A percentile compares a stretch with the other conserved stretches of the same genome.
Evolutionary conservation across 257 asterid species (phyloP).

Genomic region (Capsicum pubescens): DNA sequence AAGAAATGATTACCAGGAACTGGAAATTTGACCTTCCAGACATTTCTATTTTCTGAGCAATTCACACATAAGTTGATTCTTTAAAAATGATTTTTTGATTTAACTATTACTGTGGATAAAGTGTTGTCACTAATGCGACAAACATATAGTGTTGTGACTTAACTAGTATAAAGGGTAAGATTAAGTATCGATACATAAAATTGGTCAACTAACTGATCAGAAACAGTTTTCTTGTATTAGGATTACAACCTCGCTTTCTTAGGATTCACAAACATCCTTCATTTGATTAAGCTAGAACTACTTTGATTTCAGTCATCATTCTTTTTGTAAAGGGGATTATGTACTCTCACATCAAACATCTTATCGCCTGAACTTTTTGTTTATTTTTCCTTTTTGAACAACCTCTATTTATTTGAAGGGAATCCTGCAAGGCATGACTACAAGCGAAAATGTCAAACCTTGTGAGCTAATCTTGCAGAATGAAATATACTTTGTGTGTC

Average conservation of each 20-base stretch:
- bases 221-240: not conserved
- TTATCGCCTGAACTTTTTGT: not conserved
- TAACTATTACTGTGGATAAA: not conserved
- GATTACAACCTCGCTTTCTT: not conserved
- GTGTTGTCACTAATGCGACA: not conserved
- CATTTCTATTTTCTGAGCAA: not conserved
- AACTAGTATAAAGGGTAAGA: not conserved
- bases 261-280: not conserved
- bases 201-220: not conserved
- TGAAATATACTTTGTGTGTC: not conserved
- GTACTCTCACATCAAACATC: not conserved
- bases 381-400: not conserved
- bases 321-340: not conserved
- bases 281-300: not conserved
- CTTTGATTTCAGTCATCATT: not conserved
- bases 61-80: not conserved
- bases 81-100: not conserved
- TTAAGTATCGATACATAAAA: not conserved
- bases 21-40: not conserved
- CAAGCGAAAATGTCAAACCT: not conserved
- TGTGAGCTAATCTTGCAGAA: constrained; percentile 8
- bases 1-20: not conserved
- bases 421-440: not conserved
- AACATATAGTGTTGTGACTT: not conserved
- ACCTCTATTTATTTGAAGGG: not conserved